Evolutionary conservation across 2,329 filamentous ascomycete genomes (phyloP), one percentile per base, ranked within the genome.

Genomic region (Monilinia aucupariae): DNA sequence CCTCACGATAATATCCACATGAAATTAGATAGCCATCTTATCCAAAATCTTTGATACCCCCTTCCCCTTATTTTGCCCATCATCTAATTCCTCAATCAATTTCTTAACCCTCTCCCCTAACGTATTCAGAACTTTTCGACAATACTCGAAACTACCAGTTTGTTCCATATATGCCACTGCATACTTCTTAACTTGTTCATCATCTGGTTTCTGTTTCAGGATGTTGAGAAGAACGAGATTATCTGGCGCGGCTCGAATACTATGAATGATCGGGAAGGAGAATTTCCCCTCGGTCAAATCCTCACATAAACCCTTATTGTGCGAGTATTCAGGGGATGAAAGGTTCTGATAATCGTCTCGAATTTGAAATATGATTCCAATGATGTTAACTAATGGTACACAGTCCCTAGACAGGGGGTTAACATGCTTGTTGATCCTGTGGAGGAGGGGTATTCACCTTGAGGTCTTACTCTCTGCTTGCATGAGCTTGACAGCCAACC

Each of bases 251-350:
- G 88, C 79, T 65, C 90, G 89, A 69, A 97, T 96, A 74, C 89
- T 89, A 78, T 97, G 93, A 71, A 97, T 96, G 71, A 97, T 87
- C 48, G 92, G 92, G 74, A 97, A 97, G 32, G 89, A 93, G 79
- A 97, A 97, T 81, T 97, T 97, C 67, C 93, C 93, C 78, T 97
- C 94, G 0, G 92, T 97, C 70, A 97, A 78, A 76, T 97, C 94
- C 78, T 97, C 93, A 76, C 91, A 96, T 69, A 96, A 84, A 56
- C 93, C 94, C 79, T 97, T 97, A 76, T 96, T 93, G 67, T 88
- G 81, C 45, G 86, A 87, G 79, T 97, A 97, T 71, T 86, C 81
- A n/a, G 78, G 79, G 22, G 81, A 84, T 37, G 82, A 84, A 50
- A 99, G 85, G 75, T 97, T 97, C 75, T 92, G 86, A 78, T 96